Percentiles rank a stretch among this genome's conserved stretches.
phyloP scores from a whole-genome alignment of 2,329 filamentous ascomycete genomes.

The Fusarium xyrophilum region DNA sequence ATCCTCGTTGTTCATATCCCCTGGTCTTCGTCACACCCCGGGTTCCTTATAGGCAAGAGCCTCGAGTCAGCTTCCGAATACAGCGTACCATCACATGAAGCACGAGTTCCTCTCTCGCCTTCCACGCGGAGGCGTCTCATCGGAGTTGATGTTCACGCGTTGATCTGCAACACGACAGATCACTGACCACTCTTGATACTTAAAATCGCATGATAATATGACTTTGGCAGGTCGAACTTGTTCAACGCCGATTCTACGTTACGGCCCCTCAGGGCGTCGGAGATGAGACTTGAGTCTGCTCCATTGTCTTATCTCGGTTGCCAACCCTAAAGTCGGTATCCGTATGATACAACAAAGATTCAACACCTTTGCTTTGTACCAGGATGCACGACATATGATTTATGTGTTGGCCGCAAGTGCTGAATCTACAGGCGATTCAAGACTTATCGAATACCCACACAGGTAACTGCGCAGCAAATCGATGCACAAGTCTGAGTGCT shows the following conservation, averaged over 20 bases:
- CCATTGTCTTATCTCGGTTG: constrained; percentile 33
- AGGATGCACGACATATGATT: constrained; percentile 5
- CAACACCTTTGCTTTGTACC: constrained; percentile 5
- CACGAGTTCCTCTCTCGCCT: constrained; percentile 9
- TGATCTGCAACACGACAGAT: constrained; percentile 33
- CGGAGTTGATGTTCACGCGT: constrained; percentile 1
- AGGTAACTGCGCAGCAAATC: background rate
- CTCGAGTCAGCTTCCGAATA: constrained; percentile 30
- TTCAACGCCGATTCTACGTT: constrained; percentile 14
- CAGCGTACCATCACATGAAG: constrained; percentile 12
- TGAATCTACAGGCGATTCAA: background rate
- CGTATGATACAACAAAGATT: background rate
- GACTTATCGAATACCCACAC: background rate
- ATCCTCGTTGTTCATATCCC: constrained; percentile 5
- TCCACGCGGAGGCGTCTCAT: constrained; percentile 4
- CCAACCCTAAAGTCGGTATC: constrained; percentile 4
- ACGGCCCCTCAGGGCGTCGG: constrained; percentile 15
- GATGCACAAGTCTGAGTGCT: background rate
- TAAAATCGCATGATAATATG: constrained; percentile 30
- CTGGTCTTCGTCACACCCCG: constrained; percentile 26
- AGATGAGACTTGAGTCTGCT: constrained; percentile 31
- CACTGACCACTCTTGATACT: constrained; percentile 5
- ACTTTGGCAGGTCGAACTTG: constrained; percentile 11
- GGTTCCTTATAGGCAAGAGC: constrained; percentile 17
- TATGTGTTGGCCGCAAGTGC: constrained; percentile 13